phyloP scores from a whole-genome alignment of 371 early-diverging fungal species.

The Saksenaea vasiformis region DNA sequence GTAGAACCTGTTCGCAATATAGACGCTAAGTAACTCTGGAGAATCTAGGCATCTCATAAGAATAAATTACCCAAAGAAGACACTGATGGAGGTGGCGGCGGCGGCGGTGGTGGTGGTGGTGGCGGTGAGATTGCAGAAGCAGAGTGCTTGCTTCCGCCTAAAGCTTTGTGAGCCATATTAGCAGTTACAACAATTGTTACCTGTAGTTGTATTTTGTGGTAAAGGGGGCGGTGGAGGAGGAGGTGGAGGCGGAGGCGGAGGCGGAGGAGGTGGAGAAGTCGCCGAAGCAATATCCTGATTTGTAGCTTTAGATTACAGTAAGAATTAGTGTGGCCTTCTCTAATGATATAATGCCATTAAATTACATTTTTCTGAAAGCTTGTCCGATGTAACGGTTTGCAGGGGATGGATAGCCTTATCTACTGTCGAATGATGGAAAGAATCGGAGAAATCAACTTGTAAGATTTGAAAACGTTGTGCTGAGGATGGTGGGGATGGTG shows the following conservation, averaged over 20 bases:
- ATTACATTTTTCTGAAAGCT: too few species aligned
- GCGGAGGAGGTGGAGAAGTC: not conserved
- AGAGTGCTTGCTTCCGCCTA: too few species aligned
- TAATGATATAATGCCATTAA: too few species aligned
- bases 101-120: not conserved
- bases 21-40: not conserved
- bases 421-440: not conserved
- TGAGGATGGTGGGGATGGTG: slow-evolving; percentile 5
- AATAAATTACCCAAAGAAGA: too few species aligned
- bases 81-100: not conserved
- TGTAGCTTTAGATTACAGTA: not conserved
- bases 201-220: too few species aligned
- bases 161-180: too few species aligned
- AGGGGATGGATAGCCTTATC: not conserved
- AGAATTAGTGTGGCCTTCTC: too few species aligned
- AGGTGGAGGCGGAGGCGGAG: slow-evolving; percentile 6
- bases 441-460: not conserved
- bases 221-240: slow-evolving; percentile 1
- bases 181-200: too few species aligned
- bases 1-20: not conserved
- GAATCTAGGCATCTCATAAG: too few species aligned
- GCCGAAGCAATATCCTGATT: not conserved
- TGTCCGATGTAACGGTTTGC: not conserved
- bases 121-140: not conserved
- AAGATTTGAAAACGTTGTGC: not conserved